Conservation (phyloP, 768 basidiomycete species). For the Collybia mongolica region DNA sequence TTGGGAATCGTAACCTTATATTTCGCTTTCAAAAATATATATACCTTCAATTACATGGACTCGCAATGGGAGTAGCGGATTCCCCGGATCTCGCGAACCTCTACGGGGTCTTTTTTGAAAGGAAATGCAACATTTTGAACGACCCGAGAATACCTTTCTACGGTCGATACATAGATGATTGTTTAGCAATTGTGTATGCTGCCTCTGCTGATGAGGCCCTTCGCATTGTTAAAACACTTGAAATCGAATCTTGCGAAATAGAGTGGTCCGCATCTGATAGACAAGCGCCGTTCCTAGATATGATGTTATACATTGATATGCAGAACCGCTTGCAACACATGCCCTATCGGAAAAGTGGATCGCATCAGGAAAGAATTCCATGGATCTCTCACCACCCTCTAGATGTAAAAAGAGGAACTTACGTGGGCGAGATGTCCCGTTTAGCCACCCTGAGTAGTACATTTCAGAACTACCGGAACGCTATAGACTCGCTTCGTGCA, state of each 20-base stretch:
- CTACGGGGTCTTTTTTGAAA: conserved; percentile 22
- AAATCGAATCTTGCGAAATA: conserved; percentile 16
- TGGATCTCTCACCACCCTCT: conserved; percentile 16
- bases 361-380: conserved; percentile 21
- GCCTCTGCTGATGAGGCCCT: conserved; percentile 13
- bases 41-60: conserved; percentile 23
- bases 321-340: conserved; percentile 5
- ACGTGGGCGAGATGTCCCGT: conserved; percentile 17
- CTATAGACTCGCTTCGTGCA: conserved; percentile 18
- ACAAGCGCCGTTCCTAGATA: conserved; percentile 23
- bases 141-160: conserved; percentile 20
- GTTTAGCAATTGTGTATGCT: conserved; percentile 19
- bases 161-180: conserved; percentile 31
- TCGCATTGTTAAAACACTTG: not conserved
- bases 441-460: conserved; percentile 24
- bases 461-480: conserved; percentile 21
- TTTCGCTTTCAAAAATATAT: conserved; percentile 15
- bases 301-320: conserved; percentile 21
- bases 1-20: conserved; percentile 21
- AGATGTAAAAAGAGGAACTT: conserved; percentile 17
- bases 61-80: conserved; percentile 30
- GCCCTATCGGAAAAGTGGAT: conserved; percentile 14
- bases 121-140: not conserved
- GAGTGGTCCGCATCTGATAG: conserved; percentile 12
- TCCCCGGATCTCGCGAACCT: conserved; percentile 29